A percentile compares a stretch with the other conserved stretches of the same genome.
Evolutionary conservation across 2,329 filamentous ascomycete species (phyloP).

Genomic region (Fusarium torreyae): DNA sequence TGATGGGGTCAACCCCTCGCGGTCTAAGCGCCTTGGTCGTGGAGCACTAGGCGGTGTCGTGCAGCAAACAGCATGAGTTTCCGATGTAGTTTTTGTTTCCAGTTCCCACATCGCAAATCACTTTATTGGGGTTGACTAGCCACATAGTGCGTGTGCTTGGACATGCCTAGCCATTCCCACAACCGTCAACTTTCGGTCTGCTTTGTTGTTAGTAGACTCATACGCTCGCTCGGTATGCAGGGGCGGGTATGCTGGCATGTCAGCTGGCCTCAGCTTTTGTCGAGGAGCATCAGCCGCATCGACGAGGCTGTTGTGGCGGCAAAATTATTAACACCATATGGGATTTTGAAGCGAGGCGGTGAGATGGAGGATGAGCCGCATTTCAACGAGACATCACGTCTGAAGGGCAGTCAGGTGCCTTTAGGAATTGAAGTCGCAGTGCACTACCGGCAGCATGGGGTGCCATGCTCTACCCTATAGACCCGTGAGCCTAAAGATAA

Average conservation of each 20-base stretch:
- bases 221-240: constrained; percentile 10
- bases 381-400: constrained; percentile 11
- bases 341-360: constrained; percentile 22
- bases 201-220: constrained; percentile 3
- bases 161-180: constrained; percentile 1
- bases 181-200: neutral
- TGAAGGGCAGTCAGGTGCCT: constrained; percentile 5
- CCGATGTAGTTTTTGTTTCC: constrained; percentile 6
- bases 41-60: constrained; percentile 31
- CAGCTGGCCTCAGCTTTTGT: constrained; percentile 23
- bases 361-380: constrained; percentile 11
- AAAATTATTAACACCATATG: neutral
- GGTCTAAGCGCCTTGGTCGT: constrained; percentile 25
- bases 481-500: neutral
- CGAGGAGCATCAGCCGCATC: constrained; percentile 19
- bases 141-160: neutral
- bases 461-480: constrained; percentile 24
- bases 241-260: constrained; percentile 13
- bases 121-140: constrained; percentile 5
- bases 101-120: constrained; percentile 9
- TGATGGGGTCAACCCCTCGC: constrained; percentile 25
- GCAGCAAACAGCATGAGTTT: constrained; percentile 30
- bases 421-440: neutral
- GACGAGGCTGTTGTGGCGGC: constrained; percentile 24
- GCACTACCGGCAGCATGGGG: constrained; percentile 10